These are phyloP conservation scores for Lactifluus piperatus DNA, from an alignment of 768 basidiomycete genomes.

Conservation along the genomic window DNA sequence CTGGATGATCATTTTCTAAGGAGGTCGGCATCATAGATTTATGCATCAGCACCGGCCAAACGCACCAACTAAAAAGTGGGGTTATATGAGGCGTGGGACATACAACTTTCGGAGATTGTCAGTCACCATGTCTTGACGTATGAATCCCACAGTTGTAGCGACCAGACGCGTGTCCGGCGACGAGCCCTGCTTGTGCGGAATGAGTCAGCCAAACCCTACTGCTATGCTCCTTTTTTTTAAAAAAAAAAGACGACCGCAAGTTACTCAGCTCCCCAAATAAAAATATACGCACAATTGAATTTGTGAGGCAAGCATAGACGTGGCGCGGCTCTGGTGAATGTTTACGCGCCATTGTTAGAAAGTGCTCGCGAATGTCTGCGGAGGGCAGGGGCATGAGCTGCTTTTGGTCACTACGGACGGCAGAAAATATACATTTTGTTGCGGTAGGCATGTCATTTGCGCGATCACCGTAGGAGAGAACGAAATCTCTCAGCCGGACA, in stretches of 20 bases:
- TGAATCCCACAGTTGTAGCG: background rate
- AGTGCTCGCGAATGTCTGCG: constrained; percentile 9
- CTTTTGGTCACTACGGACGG: no score
- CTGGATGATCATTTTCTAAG: no score
- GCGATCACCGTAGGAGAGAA: constrained; percentile 59
- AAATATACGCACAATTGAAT: constrained; percentile 7
- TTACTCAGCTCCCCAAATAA: no score
- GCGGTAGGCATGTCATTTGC: constrained; percentile 55
- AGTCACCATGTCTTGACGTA: background rate
- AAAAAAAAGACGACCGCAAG: no score
- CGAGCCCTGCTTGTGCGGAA: no score
- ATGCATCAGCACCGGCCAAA: no score
- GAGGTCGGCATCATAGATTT: no score
- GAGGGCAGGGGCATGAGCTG: background rate
- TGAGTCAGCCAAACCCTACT: no score
- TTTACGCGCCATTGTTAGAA: background rate
- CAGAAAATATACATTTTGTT: constrained; percentile 46
- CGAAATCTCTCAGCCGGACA: constrained; percentile 43
- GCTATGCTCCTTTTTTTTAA: no score
- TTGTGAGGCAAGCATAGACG: background rate
- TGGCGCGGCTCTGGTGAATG: background rate
- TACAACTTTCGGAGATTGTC: background rate
- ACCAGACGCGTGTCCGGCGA: background rate
- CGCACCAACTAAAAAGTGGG: no score
- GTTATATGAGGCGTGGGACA: background rate